Percentiles rank a stretch among this genome's conserved stretches.
phyloP scores from a whole-genome alignment of 768 basidiomycete species.

The Antrodiella citrinella region DNA sequence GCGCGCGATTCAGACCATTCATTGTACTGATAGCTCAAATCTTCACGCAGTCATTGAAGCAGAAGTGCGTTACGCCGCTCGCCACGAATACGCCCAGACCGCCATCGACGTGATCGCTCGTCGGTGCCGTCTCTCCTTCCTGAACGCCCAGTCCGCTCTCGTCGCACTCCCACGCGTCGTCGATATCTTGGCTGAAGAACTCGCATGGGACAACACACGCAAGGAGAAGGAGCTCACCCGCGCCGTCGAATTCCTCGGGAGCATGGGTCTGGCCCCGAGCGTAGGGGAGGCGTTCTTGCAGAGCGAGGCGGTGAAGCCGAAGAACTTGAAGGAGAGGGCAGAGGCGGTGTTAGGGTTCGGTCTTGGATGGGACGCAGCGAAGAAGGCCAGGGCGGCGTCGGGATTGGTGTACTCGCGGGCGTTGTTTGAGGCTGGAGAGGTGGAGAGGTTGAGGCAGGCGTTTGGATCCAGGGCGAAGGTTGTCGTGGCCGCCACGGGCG shows the following conservation, averaged over 20 bases:
- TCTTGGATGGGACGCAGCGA: conserved; percentile 6
- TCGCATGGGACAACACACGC: conserved; percentile 62
- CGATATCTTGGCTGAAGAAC: conserved; percentile 84
- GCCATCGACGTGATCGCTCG: conserved; percentile 90
- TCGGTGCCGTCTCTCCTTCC: conserved; percentile 88
- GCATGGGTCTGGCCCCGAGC: conserved; percentile 77
- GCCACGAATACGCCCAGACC: conserved; percentile 88
- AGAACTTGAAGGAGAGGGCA: conserved; percentile 18
- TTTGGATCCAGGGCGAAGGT: conserved; percentile 18
- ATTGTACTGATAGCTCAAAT: neutral
- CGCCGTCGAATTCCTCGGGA: conserved; percentile 61
- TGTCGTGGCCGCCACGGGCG: neutral
- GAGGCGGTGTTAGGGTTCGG: conserved; percentile 15
- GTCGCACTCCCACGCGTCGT: conserved; percentile 81
- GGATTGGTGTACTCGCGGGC: conserved; percentile 36
- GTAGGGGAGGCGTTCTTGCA: conserved; percentile 15
- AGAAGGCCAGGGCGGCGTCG: conserved; percentile 16
- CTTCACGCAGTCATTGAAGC: conserved; percentile 73
- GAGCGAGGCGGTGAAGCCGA: conserved; percentile 1
- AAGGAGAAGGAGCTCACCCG: conserved; percentile 49
- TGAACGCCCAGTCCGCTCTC: conserved; percentile 81
- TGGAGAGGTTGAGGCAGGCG: conserved; percentile 31
- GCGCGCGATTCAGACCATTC: conserved; percentile 16
- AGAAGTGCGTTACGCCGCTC: conserved; percentile 83
- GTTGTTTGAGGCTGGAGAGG: conserved; percentile 46